phyloP scores from a whole-genome alignment of 495 filamentous ascomycete genomes.

The Penicillium cataractarum region DNA sequence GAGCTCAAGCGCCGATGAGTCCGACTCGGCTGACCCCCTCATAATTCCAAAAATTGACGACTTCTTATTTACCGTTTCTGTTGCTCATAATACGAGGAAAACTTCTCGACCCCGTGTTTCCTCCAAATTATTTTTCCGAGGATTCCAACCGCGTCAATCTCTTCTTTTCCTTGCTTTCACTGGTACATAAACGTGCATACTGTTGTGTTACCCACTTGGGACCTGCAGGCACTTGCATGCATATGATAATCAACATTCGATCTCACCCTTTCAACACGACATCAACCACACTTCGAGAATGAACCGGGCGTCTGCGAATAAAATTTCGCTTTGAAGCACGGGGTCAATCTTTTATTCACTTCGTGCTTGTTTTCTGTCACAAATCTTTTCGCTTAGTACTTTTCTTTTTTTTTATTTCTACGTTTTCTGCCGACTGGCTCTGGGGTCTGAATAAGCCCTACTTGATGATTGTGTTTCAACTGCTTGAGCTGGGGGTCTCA shows the following conservation, averaged over 20 bases:
- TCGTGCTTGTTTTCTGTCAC: slow-evolving; percentile 26
- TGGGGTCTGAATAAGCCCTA: slow-evolving; percentile 12
- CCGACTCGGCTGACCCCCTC: slow-evolving; percentile 8
- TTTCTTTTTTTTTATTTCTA: slow-evolving; percentile 8
- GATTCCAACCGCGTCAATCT: slow-evolving; percentile 15
- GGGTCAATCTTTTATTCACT: slow-evolving; percentile 21
- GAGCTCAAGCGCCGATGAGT: slow-evolving; percentile 47
- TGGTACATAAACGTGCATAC: slow-evolving; percentile 6
- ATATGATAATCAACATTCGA: slow-evolving; percentile 17
- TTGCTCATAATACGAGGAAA: slow-evolving; percentile 15
- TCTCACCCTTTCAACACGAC: slow-evolving; percentile 24
- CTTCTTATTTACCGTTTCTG: slow-evolving; percentile 24
- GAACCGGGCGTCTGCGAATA: neutral
- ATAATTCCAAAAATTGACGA: slow-evolving; percentile 28
- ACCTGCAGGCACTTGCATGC: slow-evolving; percentile 22
- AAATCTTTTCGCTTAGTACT: slow-evolving; percentile 16
- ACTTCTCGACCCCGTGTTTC: slow-evolving; percentile 17
- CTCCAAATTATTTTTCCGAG: slow-evolving; percentile 6
- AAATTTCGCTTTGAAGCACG: slow-evolving; percentile 13
- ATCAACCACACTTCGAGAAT: slow-evolving; percentile 5
- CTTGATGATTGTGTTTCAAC: slow-evolving; percentile 19
- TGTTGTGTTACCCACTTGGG: slow-evolving; percentile 1
- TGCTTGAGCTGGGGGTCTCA: slow-evolving; percentile 14
- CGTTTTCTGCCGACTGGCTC: slow-evolving; percentile 15
- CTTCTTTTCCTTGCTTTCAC: slow-evolving; percentile 13